These are phyloP conservation scores for Suillus americanus DNA, from an alignment of 768 basidiomycete genomes.

Conservation along the genomic window DNA sequence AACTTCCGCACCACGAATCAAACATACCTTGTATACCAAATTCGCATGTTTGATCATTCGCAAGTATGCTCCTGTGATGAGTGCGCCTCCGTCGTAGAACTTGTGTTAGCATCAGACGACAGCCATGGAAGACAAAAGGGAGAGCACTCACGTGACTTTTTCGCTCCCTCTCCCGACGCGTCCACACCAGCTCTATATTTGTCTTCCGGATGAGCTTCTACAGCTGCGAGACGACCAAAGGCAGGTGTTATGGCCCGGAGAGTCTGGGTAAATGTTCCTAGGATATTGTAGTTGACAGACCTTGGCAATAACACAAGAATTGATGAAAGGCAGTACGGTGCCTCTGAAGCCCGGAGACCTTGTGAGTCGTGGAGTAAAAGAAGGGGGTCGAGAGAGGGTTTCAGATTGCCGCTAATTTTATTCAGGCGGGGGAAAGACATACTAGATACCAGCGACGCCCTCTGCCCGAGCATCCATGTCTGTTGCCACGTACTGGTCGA, in stretches of 20 bases:
- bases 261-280: no score
- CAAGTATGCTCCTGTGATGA: slow-evolving; percentile 77
- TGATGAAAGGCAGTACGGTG: slow-evolving; percentile 23
- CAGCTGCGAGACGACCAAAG: slow-evolving; percentile 68
- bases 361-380: slow-evolving; percentile 40
- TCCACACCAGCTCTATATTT: slow-evolving; percentile 84
- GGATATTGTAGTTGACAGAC: slow-evolving; percentile 8
- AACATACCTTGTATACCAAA: slow-evolving; percentile 78
- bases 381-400: slow-evolving; percentile 68
- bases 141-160: slow-evolving; percentile 75
- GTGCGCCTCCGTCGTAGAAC: slow-evolving; percentile 86
- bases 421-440: background rate
- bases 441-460: slow-evolving; percentile 70
- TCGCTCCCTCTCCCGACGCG: slow-evolving; percentile 87
- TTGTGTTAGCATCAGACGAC: slow-evolving; percentile 33
- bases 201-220: slow-evolving; percentile 85
- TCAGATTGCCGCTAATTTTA: slow-evolving; percentile 71
- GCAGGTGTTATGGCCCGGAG: slow-evolving; percentile 53
- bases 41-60: slow-evolving; percentile 86
- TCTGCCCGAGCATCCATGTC: slow-evolving; percentile 91
- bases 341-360: slow-evolving; percentile 57
- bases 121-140: background rate
- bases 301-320: slow-evolving; percentile 82
- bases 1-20: no score
- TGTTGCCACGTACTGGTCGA: slow-evolving; percentile 91